A percentile compares a stretch with the other conserved stretches of the same genome.
These are phyloP conservation scores for Cryptococcus floricola DNA, from an alignment of 1,284 basidiomycete species.

Conservation along the genomic window DNA sequence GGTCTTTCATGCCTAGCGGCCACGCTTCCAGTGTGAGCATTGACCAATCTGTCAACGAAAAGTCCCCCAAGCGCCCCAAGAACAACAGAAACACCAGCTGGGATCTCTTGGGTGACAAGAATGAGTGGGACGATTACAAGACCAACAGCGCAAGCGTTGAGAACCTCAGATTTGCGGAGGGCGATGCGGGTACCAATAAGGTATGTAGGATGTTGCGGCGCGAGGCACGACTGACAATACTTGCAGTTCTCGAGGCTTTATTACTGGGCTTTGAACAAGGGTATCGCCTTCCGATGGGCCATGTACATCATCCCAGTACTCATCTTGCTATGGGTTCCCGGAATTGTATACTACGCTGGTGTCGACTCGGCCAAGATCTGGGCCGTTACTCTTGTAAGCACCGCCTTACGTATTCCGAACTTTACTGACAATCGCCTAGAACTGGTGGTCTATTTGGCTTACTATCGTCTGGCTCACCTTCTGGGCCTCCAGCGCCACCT, in stretches of 20 bases:
- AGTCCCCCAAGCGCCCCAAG: slow-evolving; percentile 23
- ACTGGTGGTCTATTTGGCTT: slow-evolving; percentile 88
- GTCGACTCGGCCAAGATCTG: slow-evolving; percentile 56
- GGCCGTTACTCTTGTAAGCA: slow-evolving; percentile 51
- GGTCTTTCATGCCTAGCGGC: slow-evolving; percentile 26
- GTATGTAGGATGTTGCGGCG: slow-evolving; percentile 14
- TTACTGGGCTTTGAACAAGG: slow-evolving; percentile 69
- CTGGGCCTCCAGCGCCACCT: slow-evolving; percentile 70
- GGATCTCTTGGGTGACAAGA: slow-evolving; percentile 34
- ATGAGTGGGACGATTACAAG: slow-evolving; percentile 48
- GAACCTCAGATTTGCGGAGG: slow-evolving; percentile 47
- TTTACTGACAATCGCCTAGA: slow-evolving; percentile 13
- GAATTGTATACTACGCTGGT: slow-evolving; percentile 65
- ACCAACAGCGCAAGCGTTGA: slow-evolving; percentile 40
- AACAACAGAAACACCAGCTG: slow-evolving; percentile 21
- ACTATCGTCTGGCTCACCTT: slow-evolving; percentile 76
- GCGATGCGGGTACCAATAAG: slow-evolving; percentile 49
- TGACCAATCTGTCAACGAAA: slow-evolving; percentile 12
- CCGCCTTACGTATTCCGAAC: background rate
- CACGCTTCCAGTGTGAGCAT: slow-evolving; percentile 5
- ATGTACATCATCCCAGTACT: slow-evolving; percentile 72
- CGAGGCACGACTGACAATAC: background rate
- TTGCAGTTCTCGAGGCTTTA: slow-evolving; percentile 53
- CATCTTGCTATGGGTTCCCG: slow-evolving; percentile 65
- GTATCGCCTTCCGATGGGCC: slow-evolving; percentile 74